Evolutionary conservation across 805 yeast genomes (phyloP).

Genomic region (Wickerhamia fluorescens): DNA sequence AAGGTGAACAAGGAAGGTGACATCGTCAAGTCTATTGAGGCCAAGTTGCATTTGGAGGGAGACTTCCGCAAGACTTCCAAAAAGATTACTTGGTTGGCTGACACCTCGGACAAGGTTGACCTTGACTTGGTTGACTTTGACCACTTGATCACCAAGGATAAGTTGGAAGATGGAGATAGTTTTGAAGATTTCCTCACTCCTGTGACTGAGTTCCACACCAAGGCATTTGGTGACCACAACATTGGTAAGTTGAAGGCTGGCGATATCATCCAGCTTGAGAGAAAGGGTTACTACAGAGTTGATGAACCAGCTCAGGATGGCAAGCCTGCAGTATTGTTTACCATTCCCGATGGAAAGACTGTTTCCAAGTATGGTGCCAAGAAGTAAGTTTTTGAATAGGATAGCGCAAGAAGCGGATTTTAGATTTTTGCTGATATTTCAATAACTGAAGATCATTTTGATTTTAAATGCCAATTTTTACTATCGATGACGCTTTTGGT

Average conservation of each 20-base stretch:
- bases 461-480: no score
- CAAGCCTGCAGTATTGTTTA: slow-evolving; percentile 19
- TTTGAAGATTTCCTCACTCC: slow-evolving; percentile 24
- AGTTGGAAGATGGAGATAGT: slow-evolving; percentile 25
- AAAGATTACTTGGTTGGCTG: slow-evolving; percentile 26
- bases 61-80: slow-evolving; percentile 26
- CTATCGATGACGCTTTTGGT: no score
- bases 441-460: no score
- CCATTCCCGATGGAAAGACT: slow-evolving; percentile 25
- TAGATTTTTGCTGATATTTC: no score
- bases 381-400: slow-evolving; percentile 11
- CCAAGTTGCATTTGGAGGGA: slow-evolving; percentile 25
- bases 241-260: slow-evolving; percentile 18
- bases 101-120: slow-evolving; percentile 19
- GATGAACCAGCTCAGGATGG: slow-evolving; percentile 15
- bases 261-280: slow-evolving; percentile 21
- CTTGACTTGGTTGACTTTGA: slow-evolving; percentile 24
- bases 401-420: no score
- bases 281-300: slow-evolving; percentile 25
- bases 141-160: slow-evolving; percentile 28
- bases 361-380: slow-evolving; percentile 15
- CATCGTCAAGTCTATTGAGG: slow-evolving; percentile 18
- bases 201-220: slow-evolving; percentile 17
- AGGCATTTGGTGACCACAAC: slow-evolving; percentile 20
- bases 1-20: slow-evolving; percentile 19